Percentiles rank a stretch among this genome's conserved stretches.
Evolutionary conservation across 768 basidiomycete species (phyloP).

Genomic region (Mycena chlorophos): DNA sequence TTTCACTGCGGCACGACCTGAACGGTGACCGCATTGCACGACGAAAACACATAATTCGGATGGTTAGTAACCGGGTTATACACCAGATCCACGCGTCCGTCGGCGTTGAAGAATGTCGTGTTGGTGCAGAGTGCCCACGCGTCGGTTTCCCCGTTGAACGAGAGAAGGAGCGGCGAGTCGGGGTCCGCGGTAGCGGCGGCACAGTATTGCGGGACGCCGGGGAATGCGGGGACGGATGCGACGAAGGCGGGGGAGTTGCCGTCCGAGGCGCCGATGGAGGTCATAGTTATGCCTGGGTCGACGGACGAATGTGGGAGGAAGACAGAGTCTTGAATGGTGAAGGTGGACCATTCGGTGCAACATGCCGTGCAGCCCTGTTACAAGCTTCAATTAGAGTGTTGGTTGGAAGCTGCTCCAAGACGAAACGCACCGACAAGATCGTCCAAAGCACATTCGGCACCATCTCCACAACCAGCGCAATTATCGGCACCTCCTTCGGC

Average conservation of each 20-base stretch:
- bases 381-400: too few relatives aligned
- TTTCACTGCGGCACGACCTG: slow-evolving; percentile 32
- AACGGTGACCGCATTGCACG: slow-evolving; percentile 40
- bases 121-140: slow-evolving; percentile 46
- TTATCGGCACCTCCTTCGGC: slow-evolving; percentile 32
- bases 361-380: slow-evolving; percentile 41
- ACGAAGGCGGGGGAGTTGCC: slow-evolving; percentile 48
- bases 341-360: slow-evolving; percentile 45
- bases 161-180: slow-evolving; percentile 35
- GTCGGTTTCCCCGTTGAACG: slow-evolving; percentile 41
- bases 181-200: slow-evolving; percentile 30
- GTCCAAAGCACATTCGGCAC: slow-evolving; percentile 42
- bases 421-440: slow-evolving; percentile 38
- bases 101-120: slow-evolving; percentile 32
- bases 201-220: slow-evolving; percentile 43
- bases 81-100: slow-evolving; percentile 43
- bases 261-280: slow-evolving; percentile 37
- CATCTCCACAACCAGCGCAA: slow-evolving; percentile 39
- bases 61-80: slow-evolving; percentile 45
- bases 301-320: slow-evolving; percentile 40
- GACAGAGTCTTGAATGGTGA: slow-evolving; percentile 41
- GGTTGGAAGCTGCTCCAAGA: neutral
- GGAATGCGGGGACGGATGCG: slow-evolving; percentile 45
- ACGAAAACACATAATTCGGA: slow-evolving; percentile 39
- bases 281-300: slow-evolving; percentile 39